A percentile compares a stretch with the other conserved stretches of the same genome.
Evolutionary conservation across 2,329 filamentous ascomycete species (phyloP).

Genomic region (Diplodia intermedia): DNA sequence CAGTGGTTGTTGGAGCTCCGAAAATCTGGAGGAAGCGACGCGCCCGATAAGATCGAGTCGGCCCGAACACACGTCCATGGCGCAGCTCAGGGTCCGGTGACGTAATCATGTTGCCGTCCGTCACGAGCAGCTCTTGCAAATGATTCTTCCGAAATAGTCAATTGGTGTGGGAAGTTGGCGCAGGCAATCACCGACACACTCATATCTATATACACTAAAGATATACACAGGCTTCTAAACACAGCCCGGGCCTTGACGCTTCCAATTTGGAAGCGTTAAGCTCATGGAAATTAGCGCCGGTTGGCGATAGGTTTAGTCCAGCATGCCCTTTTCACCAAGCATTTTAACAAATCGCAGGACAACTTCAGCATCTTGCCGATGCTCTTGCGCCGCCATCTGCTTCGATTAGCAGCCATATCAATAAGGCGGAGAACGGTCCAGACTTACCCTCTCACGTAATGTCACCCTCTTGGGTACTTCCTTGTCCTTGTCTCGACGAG

Average conservation of each 20-base stretch:
- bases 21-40: conserved; percentile 24
- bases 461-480: conserved; percentile 25
- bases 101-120: not conserved
- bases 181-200: not conserved
- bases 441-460: conserved; percentile 33
- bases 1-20: conserved; percentile 16
- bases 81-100: conserved; percentile 12
- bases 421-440: conserved; percentile 14
- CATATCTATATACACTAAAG: not conserved
- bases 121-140: not conserved
- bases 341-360: conserved; percentile 56
- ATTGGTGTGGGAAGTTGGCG: not conserved
- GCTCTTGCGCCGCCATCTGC: conserved; percentile 53
- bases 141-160: not conserved
- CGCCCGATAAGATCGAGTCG: conserved; percentile 18
- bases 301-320: not conserved
- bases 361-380: conserved; percentile 50
- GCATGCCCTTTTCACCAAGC: conserved; percentile 49
- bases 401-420: conserved; percentile 29
- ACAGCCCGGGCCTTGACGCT: conserved; percentile 1
- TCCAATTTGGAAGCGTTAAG: not conserved
- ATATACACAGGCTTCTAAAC: not conserved
- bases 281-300: not conserved
- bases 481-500: conserved; percentile 22
- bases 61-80: conserved; percentile 8